Conservation (phyloP, 2,329 filamentous ascomycete species). For the Plectosphaerella sp. region DNA sequence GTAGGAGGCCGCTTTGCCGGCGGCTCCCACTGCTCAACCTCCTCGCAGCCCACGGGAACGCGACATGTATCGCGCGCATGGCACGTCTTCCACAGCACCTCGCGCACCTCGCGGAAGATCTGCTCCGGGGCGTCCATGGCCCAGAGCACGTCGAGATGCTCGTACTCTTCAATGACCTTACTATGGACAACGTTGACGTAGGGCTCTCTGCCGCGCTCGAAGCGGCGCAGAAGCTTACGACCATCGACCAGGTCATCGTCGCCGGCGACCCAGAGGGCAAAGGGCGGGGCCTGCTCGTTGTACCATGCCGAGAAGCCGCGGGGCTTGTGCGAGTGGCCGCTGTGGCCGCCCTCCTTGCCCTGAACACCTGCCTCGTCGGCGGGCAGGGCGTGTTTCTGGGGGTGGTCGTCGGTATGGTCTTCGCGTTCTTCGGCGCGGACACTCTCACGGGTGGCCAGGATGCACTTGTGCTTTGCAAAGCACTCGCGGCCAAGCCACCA, state of each 20-base stretch:
- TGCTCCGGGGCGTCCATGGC: constrained; percentile 82
- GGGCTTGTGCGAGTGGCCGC: constrained; percentile 21
- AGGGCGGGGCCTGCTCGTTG: constrained; percentile 69
- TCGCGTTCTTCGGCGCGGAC: constrained; percentile 56
- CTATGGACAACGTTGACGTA: constrained; percentile 75
- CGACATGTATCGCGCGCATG: constrained; percentile 51
- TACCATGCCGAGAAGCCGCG: constrained; percentile 72
- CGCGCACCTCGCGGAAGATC: constrained; percentile 74
- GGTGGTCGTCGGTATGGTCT: constrained; percentile 42
- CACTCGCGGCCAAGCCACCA: constrained; percentile 93
- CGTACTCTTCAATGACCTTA: constrained; percentile 81
- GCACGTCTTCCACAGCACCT: constrained; percentile 80
- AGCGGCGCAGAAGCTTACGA: constrained; percentile 64
- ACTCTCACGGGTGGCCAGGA: constrained; percentile 73
- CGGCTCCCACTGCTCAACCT: constrained; percentile 34
- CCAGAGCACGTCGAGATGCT: constrained; percentile 94
- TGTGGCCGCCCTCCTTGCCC: constrained; percentile 9
- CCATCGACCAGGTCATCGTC: constrained; percentile 84
- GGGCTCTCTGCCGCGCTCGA: constrained; percentile 75
- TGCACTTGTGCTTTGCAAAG: constrained; percentile 76
- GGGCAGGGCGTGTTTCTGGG: constrained; percentile 12
- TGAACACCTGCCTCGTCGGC: constrained; percentile 28
- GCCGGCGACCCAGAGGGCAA: constrained; percentile 85
- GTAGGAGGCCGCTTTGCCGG: not conserved
- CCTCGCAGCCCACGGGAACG: constrained; percentile 60